A percentile compares a stretch with the other conserved stretches of the same genome.
phyloP scores from a whole-genome alignment of 352 stramenopile species.

The Phytophthora macrochlamydospora region DNA sequence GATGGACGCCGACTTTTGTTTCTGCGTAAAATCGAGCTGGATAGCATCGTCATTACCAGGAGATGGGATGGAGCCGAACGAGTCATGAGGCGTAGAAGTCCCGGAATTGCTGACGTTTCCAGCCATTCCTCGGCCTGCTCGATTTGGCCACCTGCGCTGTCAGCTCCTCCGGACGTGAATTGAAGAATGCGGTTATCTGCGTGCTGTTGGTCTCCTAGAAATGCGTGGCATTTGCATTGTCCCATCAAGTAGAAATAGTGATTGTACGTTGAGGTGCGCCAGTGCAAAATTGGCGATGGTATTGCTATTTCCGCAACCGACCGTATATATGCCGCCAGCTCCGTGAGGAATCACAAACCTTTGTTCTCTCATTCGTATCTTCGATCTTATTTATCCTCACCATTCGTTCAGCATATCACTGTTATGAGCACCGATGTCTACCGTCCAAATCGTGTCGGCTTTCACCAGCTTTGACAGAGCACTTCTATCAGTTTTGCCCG shows the following conservation, averaged over 20 bases:
- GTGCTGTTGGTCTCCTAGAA: not conserved
- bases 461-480: conserved; percentile 84
- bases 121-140: conserved; percentile 12
- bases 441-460: conserved; percentile 74
- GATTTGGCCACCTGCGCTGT: not conserved
- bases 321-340: not conserved
- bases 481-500: conserved; percentile 66
- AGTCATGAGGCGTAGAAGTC: conserved; percentile 5
- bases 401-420: conserved; percentile 69
- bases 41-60: conserved; percentile 32
- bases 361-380: not conserved
- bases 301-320: not conserved
- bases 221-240: not conserved
- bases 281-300: too few species aligned
- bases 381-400: conserved; percentile 21
- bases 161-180: not conserved
- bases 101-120: not conserved
- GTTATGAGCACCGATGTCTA: conserved; percentile 80
- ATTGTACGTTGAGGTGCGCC: too few species aligned
- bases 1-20: conserved; percentile 31
- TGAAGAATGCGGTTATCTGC: conserved; percentile 20
- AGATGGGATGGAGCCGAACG: conserved; percentile 16
- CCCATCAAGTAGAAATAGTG: conserved; percentile 26
- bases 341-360: not conserved
- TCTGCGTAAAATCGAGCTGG: conserved; percentile 36